A percentile compares a stretch with the other conserved stretches of the same genome.
Conservation (phyloP, 2,329 filamentous ascomycete species). For the Ceratocystis destructans region DNA sequence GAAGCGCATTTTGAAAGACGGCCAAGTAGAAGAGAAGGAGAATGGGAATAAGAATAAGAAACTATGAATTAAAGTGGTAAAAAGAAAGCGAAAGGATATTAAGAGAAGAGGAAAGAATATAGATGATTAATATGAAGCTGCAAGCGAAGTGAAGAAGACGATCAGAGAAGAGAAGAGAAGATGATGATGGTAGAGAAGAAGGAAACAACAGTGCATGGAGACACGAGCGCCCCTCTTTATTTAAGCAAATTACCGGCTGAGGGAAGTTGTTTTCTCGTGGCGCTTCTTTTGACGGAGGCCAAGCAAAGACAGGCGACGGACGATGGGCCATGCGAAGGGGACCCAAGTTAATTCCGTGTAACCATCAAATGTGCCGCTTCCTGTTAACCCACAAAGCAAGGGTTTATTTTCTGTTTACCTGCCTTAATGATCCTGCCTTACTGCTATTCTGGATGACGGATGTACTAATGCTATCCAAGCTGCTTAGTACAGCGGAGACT, state of each 20-base stretch:
- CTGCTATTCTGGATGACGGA: background rate
- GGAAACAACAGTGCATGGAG: background rate
- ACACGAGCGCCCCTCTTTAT: background rate
- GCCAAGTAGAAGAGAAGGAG: background rate
- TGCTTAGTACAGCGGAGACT: background rate
- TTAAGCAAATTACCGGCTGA: background rate
- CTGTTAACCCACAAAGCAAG: slow-evolving; percentile 1
- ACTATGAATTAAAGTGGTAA: background rate
- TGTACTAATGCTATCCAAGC: background rate
- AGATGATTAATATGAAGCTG: too few relatives aligned
- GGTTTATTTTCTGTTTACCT: background rate
- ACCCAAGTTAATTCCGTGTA: background rate
- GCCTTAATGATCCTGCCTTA: background rate
- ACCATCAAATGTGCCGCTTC: slow-evolving; percentile 2
- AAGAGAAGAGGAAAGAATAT: background rate
- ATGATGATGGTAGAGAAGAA: background rate
- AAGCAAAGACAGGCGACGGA: background rate
- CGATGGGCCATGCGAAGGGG: background rate
- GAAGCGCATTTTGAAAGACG: slow-evolving; percentile 4
- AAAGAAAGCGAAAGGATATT: background rate
- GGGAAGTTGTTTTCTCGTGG: background rate
- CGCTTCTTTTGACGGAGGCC: background rate
- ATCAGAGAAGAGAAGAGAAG: background rate
- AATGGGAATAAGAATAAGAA: background rate
- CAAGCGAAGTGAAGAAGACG: background rate